Percentiles rank a stretch among this genome's conserved stretches.
These are phyloP conservation scores for Hericium alpestre DNA, from an alignment of 768 basidiomycete genomes.

Conservation along the genomic window DNA sequence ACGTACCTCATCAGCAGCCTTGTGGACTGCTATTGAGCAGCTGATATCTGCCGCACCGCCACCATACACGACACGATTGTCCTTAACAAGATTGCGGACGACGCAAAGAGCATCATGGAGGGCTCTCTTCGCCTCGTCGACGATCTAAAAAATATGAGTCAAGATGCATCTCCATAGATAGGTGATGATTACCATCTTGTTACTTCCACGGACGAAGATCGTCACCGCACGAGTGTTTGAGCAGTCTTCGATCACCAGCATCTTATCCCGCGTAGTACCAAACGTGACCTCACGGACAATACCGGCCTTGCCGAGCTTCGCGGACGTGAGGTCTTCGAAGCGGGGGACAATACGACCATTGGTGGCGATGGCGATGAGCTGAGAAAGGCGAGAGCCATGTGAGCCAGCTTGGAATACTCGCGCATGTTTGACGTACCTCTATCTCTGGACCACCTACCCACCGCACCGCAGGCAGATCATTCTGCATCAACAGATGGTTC, in stretches of 20 bases:
- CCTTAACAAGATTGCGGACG: slow-evolving; percentile 88
- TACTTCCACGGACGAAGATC: slow-evolving; percentile 92
- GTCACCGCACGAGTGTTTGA: slow-evolving; percentile 95
- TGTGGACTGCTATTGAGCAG: slow-evolving; percentile 83
- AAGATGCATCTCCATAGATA: not conserved
- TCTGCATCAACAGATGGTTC: slow-evolving; percentile 96
- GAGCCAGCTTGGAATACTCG: not conserved
- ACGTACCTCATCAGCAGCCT: slow-evolving; percentile 85
- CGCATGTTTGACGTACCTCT: slow-evolving; percentile 46
- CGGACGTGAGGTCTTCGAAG: slow-evolving; percentile 87
- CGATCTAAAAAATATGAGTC: slow-evolving; percentile 50
- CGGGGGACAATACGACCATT: slow-evolving; percentile 96
- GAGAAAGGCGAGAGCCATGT: slow-evolving; percentile 1
- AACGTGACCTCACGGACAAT: slow-evolving; percentile 90
- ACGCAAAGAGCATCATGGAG: slow-evolving; percentile 96
- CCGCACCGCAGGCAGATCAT: slow-evolving; percentile 90
- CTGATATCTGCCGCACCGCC: slow-evolving; percentile 98
- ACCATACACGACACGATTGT: slow-evolving; percentile 96
- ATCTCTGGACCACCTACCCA: slow-evolving; percentile 99
- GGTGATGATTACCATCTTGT: slow-evolving; percentile 75
- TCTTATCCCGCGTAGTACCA: slow-evolving; percentile 97
- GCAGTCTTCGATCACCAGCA: slow-evolving; percentile 98
- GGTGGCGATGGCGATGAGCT: slow-evolving; percentile 98
- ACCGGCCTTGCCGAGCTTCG: slow-evolving; percentile 89
- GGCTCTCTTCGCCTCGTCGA: slow-evolving; percentile 97